These are phyloP conservation scores for Striga asiatica DNA, from an alignment of 257 asterid genomes.

Conservation along the genomic window DNA sequence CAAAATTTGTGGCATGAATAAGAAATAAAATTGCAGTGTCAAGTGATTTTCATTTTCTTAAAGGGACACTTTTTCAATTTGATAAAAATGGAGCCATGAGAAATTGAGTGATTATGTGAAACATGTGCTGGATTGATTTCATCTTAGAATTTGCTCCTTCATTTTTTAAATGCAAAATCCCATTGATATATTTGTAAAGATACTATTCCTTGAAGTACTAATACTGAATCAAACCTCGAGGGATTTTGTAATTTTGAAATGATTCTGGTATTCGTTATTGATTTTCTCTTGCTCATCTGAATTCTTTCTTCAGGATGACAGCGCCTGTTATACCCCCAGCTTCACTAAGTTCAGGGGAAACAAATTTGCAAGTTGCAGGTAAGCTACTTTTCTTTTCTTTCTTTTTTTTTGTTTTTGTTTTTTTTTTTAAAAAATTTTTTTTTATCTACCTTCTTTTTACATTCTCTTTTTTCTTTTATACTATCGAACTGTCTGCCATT, in stretches of 20 bases:
- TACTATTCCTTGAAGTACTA: no score
- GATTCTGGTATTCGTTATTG: neutral
- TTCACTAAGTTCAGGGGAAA: constrained; percentile 73
- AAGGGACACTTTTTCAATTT: no score
- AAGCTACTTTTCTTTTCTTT: constrained; percentile 17
- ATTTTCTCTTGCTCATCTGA: neutral
- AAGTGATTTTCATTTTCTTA: no score
- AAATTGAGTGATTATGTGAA: no score
- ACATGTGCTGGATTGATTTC: no score
- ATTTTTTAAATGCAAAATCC: neutral
- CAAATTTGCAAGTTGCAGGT: constrained; percentile 64
- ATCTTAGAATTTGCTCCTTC: neutral
- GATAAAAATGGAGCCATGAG: no score
- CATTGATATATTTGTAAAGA: neutral
- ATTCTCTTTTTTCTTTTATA: no score
- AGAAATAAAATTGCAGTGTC: no score
- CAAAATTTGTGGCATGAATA: no score
- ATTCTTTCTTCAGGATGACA: constrained; percentile 54
- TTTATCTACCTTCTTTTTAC: no score
- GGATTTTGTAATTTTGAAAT: neutral
- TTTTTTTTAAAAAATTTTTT: no score
- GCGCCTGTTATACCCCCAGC: constrained; percentile 87
- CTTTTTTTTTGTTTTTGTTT: no score
- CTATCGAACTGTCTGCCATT: neutral
- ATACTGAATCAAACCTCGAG: neutral